Conservation (phyloP, 306 rosid species). For the Cucurbita moschata region DNA sequence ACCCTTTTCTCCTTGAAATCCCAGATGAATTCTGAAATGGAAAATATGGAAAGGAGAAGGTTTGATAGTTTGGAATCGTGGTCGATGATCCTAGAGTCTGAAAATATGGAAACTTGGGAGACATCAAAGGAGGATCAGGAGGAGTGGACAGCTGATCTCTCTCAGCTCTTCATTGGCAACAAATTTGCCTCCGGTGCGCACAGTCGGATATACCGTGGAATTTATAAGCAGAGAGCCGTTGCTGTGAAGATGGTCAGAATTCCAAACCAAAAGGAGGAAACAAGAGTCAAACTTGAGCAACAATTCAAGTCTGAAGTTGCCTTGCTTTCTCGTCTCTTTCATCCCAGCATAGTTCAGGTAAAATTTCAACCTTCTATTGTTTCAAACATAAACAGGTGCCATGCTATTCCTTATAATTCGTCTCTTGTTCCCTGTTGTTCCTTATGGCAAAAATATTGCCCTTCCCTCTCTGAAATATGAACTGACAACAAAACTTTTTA, state of each 20-base stretch:
- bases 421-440: background rate
- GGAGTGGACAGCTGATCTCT: conserved; percentile 92
- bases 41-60: conserved; percentile 72
- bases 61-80: conserved; percentile 96
- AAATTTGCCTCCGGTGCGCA: conserved; percentile 95
- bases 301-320: conserved; percentile 94
- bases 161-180: conserved; percentile 89
- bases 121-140: conserved; percentile 74
- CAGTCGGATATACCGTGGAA: conserved; percentile 86
- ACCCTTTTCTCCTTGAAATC: conserved; percentile 37
- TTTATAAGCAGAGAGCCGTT: conserved; percentile 93
- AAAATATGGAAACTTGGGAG: conserved; percentile 95
- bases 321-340: conserved; percentile 81
- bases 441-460: background rate
- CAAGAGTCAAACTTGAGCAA: conserved; percentile 54
- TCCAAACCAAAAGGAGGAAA: conserved; percentile 66
- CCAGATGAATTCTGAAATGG: conserved; percentile 35
- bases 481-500: background rate
- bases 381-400: background rate
- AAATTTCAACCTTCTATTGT: background rate
- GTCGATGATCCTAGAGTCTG: conserved; percentile 93
- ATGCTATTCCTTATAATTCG: background rate
- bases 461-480: background rate
- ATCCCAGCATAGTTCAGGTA: conserved; percentile 95
- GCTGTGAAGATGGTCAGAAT: conserved; percentile 97